Base-by-base conservation (phyloP, 805 yeast genomes). In the Priceomyces carsonii region DNA sequence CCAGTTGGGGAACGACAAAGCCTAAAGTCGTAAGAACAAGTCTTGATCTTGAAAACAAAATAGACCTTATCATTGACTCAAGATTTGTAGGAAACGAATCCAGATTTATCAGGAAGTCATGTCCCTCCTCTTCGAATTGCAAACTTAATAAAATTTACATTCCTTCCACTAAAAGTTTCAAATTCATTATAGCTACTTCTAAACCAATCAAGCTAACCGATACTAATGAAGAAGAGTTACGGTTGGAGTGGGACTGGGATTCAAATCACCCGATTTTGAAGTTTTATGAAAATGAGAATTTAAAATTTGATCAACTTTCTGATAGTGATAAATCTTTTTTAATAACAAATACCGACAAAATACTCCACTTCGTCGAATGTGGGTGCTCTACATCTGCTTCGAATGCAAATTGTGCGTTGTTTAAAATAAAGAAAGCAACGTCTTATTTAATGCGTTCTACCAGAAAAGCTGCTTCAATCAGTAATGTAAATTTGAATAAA, bases 171-270 rank as follows among this genome's bases (percentile, higher is more conserved):
- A 55, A 59, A 26, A 33, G 52, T 0, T 59, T 73, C 32, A 73
- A 71, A 36, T 80, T 85, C 51, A 66, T 77, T 6, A 68, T 86
- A 7, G 66, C 66, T 18, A 76, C 96, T 0, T 57, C 71, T 1
- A 71, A 66, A 31, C 75, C 76, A 2, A 75, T 90, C 18, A 66
- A 27, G 8, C 43, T 68, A 16, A 47, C 47, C 22, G 45, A 43
- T 6, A 55, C 49, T 2, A 9, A 69, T 33, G 58, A 70, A 7
- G 76, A 80, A 25, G 97, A 90, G 52, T 59, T 91, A 14, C 73
- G 90, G 0, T 58, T 88, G 7, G 77, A 80, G 2, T 91, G 98
- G 98, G 86, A 82, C 40, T 91, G 96, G 95, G 95, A 89, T 52
- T 53, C 60, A 3, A 44, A 64, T 12, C 96, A 89, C 54, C 95